These are phyloP conservation scores for Parsonsia alboflavescens DNA, from an alignment of 257 asterid genomes.

Conservation along the genomic window DNA sequence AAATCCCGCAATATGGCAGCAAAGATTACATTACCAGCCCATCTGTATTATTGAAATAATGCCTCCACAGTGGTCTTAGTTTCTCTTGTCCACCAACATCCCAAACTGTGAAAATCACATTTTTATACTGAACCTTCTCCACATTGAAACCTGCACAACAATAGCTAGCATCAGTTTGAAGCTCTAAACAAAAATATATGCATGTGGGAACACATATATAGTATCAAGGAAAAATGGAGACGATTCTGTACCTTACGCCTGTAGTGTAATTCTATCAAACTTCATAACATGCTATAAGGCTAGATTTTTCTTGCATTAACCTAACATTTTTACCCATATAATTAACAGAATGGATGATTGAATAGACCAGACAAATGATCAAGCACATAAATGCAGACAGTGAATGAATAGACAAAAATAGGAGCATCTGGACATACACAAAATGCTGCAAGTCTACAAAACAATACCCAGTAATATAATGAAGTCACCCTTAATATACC, in stretches of 20 bases:
- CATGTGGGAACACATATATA: neutral
- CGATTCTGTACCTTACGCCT: too few relatives aligned
- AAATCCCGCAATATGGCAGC: neutral
- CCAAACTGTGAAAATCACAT: conserved; percentile 92
- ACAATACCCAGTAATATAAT: neutral
- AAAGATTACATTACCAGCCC: conserved; percentile 60
- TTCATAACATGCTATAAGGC: neutral
- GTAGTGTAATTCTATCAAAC: neutral
- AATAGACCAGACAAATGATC: neutral
- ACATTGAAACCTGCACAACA: conserved; percentile 83
- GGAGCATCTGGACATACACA: neutral
- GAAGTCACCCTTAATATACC: neutral
- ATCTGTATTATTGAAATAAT: conserved; percentile 89
- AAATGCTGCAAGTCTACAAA: neutral
- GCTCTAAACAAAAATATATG: conserved; percentile 4
- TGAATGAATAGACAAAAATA: neutral
- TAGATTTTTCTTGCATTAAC: neutral
- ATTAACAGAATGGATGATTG: neutral
- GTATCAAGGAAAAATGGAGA: neutral
- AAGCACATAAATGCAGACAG: neutral
- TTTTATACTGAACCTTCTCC: conserved; percentile 94
- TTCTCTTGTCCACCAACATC: conserved; percentile 98
- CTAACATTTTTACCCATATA: neutral
- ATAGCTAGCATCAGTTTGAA: conserved; percentile 19
- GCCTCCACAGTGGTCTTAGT: conserved; percentile 95